These are phyloP conservation scores for Ilex paraguariensis DNA, from an alignment of 305 asterid genomes.

Conservation along the genomic window DNA sequence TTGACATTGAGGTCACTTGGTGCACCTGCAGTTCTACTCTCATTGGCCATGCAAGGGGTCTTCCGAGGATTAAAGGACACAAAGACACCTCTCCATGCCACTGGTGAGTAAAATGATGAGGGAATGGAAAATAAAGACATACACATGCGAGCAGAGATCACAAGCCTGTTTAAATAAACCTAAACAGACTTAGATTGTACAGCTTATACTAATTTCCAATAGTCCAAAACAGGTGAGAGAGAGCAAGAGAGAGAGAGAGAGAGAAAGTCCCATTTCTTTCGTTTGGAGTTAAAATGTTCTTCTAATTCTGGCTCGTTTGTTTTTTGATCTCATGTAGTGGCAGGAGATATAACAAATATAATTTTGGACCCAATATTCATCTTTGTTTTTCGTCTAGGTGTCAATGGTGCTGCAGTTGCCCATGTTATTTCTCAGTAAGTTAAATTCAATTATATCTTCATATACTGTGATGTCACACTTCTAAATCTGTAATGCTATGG, in stretches of 20 bases:
- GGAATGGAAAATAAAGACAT: background rate
- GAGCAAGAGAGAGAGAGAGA: too few relatives aligned
- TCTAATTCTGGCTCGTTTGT: background rate
- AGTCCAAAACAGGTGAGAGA: background rate
- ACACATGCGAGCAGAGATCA: too few relatives aligned
- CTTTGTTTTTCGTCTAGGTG: constrained; percentile 41
- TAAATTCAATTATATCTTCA: too few relatives aligned
- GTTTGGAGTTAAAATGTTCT: background rate
- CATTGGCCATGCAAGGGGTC: constrained; percentile 41
- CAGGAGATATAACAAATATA: constrained; percentile 47
- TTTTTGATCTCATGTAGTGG: constrained; percentile 19
- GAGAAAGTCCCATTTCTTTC: background rate
- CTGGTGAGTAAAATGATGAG: constrained; percentile 29
- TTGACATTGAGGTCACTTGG: constrained; percentile 65
- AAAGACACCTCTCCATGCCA: constrained; percentile 24
- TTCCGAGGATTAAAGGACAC: constrained; percentile 69
- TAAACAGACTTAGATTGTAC: too few relatives aligned
- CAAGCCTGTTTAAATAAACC: too few relatives aligned
- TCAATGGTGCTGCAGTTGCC: constrained; percentile 34
- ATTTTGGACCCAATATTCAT: constrained; percentile 47
- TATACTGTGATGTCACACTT: background rate
- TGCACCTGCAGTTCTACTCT: constrained; percentile 76
- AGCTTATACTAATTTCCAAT: too few relatives aligned
- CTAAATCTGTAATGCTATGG: too few relatives aligned
- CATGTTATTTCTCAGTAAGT: constrained; percentile 45